Base-by-base conservation (phyloP, 805 yeast species). In the Tetrapisispora fleetii region DNA sequence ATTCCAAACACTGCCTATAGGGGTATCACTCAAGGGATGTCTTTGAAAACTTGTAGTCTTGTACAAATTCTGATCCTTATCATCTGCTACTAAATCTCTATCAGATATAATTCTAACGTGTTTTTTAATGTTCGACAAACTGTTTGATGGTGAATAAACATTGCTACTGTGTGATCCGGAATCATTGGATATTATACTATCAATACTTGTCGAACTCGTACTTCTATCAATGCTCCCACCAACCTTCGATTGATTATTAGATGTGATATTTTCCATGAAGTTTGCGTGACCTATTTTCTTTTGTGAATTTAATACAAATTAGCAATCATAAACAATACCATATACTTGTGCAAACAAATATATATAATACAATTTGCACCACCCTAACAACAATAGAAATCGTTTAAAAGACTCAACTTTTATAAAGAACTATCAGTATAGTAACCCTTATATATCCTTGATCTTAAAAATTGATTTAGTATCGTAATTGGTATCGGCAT, bases 21-120 rank as follows among this genome's bases (percentile, higher is more conserved):
- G 93, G 0, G 93, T 84, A 58, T 84, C 93, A 40, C 83, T 80
- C 47, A 80, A 67, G 0, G 93, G 93, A 42, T 89, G 69, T 62
- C 78, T 80, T 59, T 83, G 80, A 65, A 84, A 84, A 48, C 70
- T 79, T 0, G 85, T 84, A 11, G 62, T 54, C 16, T 37, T 40
- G 14, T 27, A 7, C 7, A 38, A 14, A 3, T n/a, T n/a, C 18
- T 28, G 46, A 14, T 37, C 36, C 24, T 47, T 48, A 17, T 43
- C 50, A 17, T 38, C 47, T 19, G 37, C 37, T 13, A 45, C 45
- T 19, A 46, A 48, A 10, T 47, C 51, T 5, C 48, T 41, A 9
- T 46, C 51, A 3, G 53, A 37, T 37, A 46, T 40, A 18, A 56
- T 46, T 43, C 55, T 54, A 19, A 56, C 58, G 30, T 54, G 59